Percentiles rank a stretch among this genome's conserved stretches.
These are phyloP conservation scores for Pseudocercospora pini-densiflorae DNA, from an alignment of 2,329 filamentous ascomycete species.

Conservation along the genomic window DNA sequence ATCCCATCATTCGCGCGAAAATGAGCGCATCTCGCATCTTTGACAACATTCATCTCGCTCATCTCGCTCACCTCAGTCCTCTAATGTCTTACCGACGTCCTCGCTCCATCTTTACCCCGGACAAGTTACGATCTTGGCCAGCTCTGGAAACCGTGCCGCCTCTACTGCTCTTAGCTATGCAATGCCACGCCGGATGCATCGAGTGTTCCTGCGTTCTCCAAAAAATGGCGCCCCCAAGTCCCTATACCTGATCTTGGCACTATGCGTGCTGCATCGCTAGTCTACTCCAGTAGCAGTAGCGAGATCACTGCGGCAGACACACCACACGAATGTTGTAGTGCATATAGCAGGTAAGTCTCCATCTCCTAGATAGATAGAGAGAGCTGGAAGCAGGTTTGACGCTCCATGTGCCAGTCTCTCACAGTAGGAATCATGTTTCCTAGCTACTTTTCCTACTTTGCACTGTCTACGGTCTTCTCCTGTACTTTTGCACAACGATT, in stretches of 20 bases:
- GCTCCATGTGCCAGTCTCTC: neutral
- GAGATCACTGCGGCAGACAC: neutral
- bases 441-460: neutral
- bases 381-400: neutral
- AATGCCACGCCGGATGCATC: neutral
- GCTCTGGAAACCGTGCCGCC: neutral
- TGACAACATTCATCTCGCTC: too few species aligned
- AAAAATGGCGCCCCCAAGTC: neutral
- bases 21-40: neutral
- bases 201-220: neutral
- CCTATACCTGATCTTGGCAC: neutral
- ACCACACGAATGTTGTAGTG: neutral
- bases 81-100: neutral
- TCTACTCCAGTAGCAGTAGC: neutral
- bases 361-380: neutral
- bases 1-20: slow-evolving; percentile 18
- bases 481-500: slow-evolving; percentile 1
- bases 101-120: neutral
- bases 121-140: neutral
- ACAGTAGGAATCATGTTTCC: neutral
- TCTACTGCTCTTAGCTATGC: neutral
- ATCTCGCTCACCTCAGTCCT: too few species aligned
- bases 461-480: slow-evolving; percentile 1
- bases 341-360: neutral
- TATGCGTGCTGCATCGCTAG: neutral